These are phyloP conservation scores for Quercus cerris DNA, from an alignment of 306 rosid genomes.

Conservation along the genomic window DNA sequence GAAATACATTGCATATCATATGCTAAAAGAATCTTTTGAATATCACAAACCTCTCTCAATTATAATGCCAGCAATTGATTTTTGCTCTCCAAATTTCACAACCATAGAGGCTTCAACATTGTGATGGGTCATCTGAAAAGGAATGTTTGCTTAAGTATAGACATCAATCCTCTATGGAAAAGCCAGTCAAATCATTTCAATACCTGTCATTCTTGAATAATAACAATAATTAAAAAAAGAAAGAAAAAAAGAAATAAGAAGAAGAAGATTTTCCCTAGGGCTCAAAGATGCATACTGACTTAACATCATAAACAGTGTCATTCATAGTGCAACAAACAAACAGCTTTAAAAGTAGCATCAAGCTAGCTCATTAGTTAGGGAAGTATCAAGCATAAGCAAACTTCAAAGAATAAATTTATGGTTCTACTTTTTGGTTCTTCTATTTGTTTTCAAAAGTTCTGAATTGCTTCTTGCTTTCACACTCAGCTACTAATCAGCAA, in stretches of 20 bases:
- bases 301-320: constrained; percentile 85
- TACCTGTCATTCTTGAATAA: not conserved
- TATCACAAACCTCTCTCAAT: constrained; percentile 78
- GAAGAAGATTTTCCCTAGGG: not conserved
- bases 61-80: constrained; percentile 81
- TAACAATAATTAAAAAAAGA: too few relatives aligned
- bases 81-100: constrained; percentile 73
- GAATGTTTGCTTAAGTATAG: not conserved
- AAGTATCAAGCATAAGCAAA: too few relatives aligned
- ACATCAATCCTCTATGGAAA: constrained; percentile 2
- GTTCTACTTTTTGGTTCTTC: too few relatives aligned
- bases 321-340: constrained; percentile 79
- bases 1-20: too few relatives aligned
- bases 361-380: too few relatives aligned
- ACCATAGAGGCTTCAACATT: constrained; percentile 96
- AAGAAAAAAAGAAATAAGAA: not conserved
- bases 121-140: constrained; percentile 87
- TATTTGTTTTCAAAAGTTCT: too few relatives aligned
- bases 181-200: constrained; percentile 5
- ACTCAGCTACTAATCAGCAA: too few relatives aligned
- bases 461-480: too few relatives aligned
- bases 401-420: too few relatives aligned
- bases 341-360: too few relatives aligned
- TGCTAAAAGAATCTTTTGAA: not conserved
- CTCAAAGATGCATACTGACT: constrained; percentile 66